Percentiles rank a stretch among this genome's conserved stretches.
Evolutionary conservation across 2,329 filamentous ascomycete genomes (phyloP).

Genomic region (Colletotrichum eleusines): DNA sequence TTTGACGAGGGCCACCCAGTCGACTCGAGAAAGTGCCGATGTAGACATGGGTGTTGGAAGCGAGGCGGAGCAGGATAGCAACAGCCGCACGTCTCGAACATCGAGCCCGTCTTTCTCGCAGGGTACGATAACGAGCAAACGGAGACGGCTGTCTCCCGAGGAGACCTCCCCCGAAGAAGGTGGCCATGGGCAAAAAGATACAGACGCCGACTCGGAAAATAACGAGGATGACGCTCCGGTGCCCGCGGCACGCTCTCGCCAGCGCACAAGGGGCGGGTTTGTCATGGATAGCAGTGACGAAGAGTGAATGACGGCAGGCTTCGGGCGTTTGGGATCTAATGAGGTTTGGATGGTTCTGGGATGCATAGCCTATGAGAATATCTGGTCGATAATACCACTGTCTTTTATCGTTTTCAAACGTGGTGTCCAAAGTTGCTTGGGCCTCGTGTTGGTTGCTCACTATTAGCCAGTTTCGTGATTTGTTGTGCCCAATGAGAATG

Average conservation of each 20-base stretch:
- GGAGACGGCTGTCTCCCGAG: constrained; percentile 23
- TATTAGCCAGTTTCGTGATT: neutral
- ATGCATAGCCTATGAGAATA: constrained; percentile 34
- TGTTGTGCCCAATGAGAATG: neutral
- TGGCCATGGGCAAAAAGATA: constrained; percentile 40
- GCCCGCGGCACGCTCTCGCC: constrained; percentile 53
- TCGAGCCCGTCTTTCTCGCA: constrained; percentile 36
- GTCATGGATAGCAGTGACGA: constrained; percentile 72
- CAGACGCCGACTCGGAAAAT: constrained; percentile 43
- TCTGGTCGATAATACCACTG: constrained; percentile 13
- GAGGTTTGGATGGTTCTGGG: neutral
- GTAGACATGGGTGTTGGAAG: constrained; percentile 46
- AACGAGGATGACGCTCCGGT: constrained; percentile 56
- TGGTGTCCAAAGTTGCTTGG: too few relatives aligned
- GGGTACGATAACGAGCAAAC: constrained; percentile 30
- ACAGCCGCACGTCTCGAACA: constrained; percentile 24
- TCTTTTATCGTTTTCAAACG: neutral
- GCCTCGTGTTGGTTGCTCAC: neutral
- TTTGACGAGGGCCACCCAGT: constrained; percentile 41
- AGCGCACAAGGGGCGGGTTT: constrained; percentile 65
- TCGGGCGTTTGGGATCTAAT: constrained; percentile 18
- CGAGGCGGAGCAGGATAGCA: constrained; percentile 10
- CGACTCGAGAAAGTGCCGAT: constrained; percentile 40
- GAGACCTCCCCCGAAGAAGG: constrained; percentile 9
- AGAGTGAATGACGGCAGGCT: constrained; percentile 48